Evolutionary conservation across 179 eudicot genomes (phyloP), one percentile per base, ranked within the genome.

Genomic region (Sideroxylon spinosum): DNA sequence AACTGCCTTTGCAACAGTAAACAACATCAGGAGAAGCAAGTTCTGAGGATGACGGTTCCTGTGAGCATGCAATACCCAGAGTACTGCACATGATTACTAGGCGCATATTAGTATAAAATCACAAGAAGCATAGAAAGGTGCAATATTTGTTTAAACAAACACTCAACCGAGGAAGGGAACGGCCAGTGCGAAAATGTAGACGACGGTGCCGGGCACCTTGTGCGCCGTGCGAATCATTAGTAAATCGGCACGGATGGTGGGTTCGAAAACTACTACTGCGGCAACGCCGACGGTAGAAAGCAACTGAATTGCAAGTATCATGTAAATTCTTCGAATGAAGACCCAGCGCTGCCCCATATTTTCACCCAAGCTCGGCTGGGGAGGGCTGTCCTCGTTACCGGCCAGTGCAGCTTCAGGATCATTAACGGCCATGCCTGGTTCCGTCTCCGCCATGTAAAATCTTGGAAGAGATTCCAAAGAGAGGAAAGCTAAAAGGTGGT

Each of bases 261-360:
- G 84, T 3, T 76, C 75, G 10, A 84, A 74, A 6, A 82, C 79
- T 11, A 88, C 87, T 61, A 61, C 72, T 57, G 81, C 44, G 9
- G 89, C 86, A 0, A 88, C 82, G 3, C 44, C 77, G 23, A 83
- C 84, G n/a, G 91, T 88, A 14, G 87, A 63, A 8, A 90, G n/a
- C 81, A 88, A 76, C 72, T 90, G 91, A 9, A 88, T 48, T 53
- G 83, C 78, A 2, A 90, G 68, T 26, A 90, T 87, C 1, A 78
- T 65, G 59, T 90, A 90, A 11, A 90, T 90, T 81, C 87, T 90
- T 0, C 90, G 85, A 9, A 90, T 87, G 68, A 90, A 88, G 1
- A 82, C 89, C 94, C 94, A 90, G 53, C 94, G 78, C 59, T 87
- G 67, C 75, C 74, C 59, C 2, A 89, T 84, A 37, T 83, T 71